A percentile compares a stretch with the other conserved stretches of the same genome.
phyloP scores from a whole-genome alignment of 129 eudicot genomes.

The Calendula officinalis region DNA sequence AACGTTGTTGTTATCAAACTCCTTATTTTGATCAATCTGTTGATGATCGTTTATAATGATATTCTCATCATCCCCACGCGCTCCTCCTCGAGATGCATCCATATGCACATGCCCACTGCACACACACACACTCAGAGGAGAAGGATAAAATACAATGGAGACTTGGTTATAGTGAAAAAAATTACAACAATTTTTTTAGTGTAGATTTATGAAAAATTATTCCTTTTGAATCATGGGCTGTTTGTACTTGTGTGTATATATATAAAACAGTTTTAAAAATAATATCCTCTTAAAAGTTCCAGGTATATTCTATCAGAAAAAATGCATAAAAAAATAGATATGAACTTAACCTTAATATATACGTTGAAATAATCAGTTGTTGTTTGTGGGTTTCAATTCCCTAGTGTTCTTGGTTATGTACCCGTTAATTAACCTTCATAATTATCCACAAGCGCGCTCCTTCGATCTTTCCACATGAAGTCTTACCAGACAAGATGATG shows the following conservation, averaged over 20 bases:
- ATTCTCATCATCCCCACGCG: conserved; percentile 29
- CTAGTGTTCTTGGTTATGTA: conserved; percentile 21
- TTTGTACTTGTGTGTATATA: conserved; percentile 5
- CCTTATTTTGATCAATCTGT: conserved; percentile 28
- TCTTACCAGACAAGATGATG: conserved; percentile 21
- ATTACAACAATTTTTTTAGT: neutral
- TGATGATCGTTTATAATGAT: conserved; percentile 26
- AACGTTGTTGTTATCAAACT: conserved; percentile 19
- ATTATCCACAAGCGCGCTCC: neutral
- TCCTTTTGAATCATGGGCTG: conserved; percentile 32
- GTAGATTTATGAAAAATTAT: conserved; percentile 1
- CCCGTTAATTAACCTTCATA: conserved; percentile 24
- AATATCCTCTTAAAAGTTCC: conserved; percentile 13
- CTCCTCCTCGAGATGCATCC: conserved; percentile 69
- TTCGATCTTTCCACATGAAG: conserved; percentile 12
- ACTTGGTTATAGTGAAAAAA: conserved; percentile 26
- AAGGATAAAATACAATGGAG: conserved; percentile 11
- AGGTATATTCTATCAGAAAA: conserved; percentile 26
- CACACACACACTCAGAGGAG: conserved; percentile 18
- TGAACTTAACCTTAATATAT: conserved; percentile 33
- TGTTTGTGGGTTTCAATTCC: neutral
- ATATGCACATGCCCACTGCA: conserved; percentile 51
- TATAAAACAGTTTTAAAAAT: neutral
- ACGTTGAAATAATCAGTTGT: conserved; percentile 32
- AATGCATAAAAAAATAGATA: neutral